Evolutionary conservation across 331 rosid species (phyloP), one percentile per base, ranked within the genome.

Genomic region (Malus hybrid): DNA sequence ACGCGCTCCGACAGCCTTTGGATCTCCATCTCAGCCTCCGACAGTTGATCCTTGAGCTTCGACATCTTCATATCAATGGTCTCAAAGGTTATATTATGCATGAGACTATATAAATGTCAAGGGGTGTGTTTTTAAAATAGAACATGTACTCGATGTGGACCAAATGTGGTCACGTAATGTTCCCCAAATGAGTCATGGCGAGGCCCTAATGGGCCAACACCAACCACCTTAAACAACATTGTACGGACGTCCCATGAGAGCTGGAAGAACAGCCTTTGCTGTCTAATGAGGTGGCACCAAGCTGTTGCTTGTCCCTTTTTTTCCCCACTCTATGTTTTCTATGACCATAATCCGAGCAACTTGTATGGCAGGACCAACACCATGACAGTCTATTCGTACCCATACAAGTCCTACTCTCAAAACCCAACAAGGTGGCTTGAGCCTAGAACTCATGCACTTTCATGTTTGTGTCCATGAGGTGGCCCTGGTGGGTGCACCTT

Each of bases 371-470:
- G 13, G 46, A 10, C 46, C 13, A 39, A 39, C 13, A 36, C 11
- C 42, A 10, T 39, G 46, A 39, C 46, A 10, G 46, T 10, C 46
- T 39, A 39, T 10, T 39, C 46, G 46, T 39, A 10, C 46, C 46
- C 13, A 39, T 39, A 39, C 46, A 39, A 39, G 46, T 39, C 46
- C 13, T 39, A 39, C 46, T 39, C 46, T 10, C 13, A 32, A 78
- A 63, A 13, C 73, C 78, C 70, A 80, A 7, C 67, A 48, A 56
- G 73, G 73, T 82, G 83, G 77, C 66, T 89, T 85, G 91, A 86
- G 89, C 89, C 91, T 70, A 78, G 90, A 80, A 89, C 91, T 85
- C 77, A 66, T 87, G 77, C 87, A 82, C 76, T 73, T 89, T 84
- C 88, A 69, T 22, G 4, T 5, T 5, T 36, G 34, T 73, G 76